Percentiles rank a stretch among this genome's conserved stretches.
These are phyloP conservation scores for Nemania sp. DNA, from an alignment of 2,329 filamentous ascomycete genomes.

Conservation along the genomic window DNA sequence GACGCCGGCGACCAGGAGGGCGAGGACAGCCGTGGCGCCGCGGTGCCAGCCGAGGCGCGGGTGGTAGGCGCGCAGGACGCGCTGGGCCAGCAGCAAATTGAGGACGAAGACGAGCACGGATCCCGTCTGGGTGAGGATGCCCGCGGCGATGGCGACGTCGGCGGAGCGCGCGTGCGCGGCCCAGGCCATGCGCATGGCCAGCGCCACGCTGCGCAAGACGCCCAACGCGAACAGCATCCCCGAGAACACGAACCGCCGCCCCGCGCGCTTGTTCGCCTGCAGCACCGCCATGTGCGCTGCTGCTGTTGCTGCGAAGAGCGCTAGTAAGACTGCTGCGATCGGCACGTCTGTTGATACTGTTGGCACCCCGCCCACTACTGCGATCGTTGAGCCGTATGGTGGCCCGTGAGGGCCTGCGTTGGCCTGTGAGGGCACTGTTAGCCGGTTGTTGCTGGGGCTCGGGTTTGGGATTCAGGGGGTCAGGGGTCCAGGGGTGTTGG, in stretches of 20 bases:
- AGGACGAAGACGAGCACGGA: slow-evolving; percentile 75
- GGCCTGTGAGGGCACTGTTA: slow-evolving; percentile 5
- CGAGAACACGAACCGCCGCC: slow-evolving; percentile 64
- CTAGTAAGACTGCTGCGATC: slow-evolving; percentile 29
- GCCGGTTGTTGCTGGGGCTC: background rate
- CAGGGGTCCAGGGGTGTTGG: too few relatives aligned
- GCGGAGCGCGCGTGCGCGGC: slow-evolving; percentile 46
- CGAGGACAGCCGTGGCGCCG: slow-evolving; percentile 55
- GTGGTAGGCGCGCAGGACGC: slow-evolving; percentile 73
- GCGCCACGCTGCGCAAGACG: slow-evolving; percentile 56
- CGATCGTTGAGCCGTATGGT: slow-evolving; percentile 25
- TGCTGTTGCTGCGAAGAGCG: slow-evolving; percentile 32
- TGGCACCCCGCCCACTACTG: slow-evolving; percentile 34
- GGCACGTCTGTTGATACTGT: slow-evolving; percentile 29
- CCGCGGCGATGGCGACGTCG: slow-evolving; percentile 59
- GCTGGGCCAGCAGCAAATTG: slow-evolving; percentile 77
- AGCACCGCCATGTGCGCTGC: slow-evolving; percentile 33
- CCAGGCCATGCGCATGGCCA: slow-evolving; percentile 58
- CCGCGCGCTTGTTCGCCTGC: slow-evolving; percentile 52
- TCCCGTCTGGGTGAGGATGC: slow-evolving; percentile 73
- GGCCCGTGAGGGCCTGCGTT: slow-evolving; percentile 20
- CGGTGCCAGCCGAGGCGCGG: slow-evolving; percentile 71
- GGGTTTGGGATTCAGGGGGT: too few relatives aligned
- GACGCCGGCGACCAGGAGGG: slow-evolving; percentile 61
- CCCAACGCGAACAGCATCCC: slow-evolving; percentile 62